Percentiles rank a stretch among this genome's conserved stretches.
phyloP scores from a whole-genome alignment of 306 rosid species.

The Cucumis cinereus region DNA sequence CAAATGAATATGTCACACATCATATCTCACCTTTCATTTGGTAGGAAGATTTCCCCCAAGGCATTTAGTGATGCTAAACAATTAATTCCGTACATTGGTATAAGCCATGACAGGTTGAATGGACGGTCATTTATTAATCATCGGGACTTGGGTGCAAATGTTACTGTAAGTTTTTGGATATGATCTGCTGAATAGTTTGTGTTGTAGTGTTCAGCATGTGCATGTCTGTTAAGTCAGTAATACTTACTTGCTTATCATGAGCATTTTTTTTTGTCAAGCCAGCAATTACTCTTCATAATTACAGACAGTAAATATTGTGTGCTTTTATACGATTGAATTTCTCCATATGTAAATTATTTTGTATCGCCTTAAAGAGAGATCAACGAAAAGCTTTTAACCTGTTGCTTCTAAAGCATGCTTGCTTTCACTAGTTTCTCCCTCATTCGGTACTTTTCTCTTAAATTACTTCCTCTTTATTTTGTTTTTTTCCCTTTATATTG shows the following conservation, averaged over 20 bases:
- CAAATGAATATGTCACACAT: slow-evolving; percentile 97
- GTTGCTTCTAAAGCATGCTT: neutral
- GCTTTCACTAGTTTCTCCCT: neutral
- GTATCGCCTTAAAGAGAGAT: neutral
- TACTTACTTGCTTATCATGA: neutral
- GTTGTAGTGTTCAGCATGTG: neutral
- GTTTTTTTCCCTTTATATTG: neutral
- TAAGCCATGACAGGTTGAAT: slow-evolving; percentile 73
- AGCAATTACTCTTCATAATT: neutral
- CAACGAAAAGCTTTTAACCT: neutral
- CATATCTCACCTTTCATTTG: slow-evolving; percentile 67
- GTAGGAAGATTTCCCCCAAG: slow-evolving; percentile 51
- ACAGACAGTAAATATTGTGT: neutral
- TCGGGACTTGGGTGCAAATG: slow-evolving; percentile 55
- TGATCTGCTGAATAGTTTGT: neutral
- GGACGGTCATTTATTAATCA: slow-evolving; percentile 69
- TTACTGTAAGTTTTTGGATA: slow-evolving; percentile 62
- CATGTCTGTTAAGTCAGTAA: neutral
- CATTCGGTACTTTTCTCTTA: neutral
- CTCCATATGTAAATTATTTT: neutral
- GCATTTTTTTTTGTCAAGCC: neutral
- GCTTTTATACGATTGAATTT: neutral
- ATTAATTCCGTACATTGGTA: slow-evolving; percentile 68
- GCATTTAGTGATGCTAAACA: slow-evolving; percentile 56
- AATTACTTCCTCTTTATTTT: neutral